phyloP scores from a whole-genome alignment of 805 yeast species.

The Candida qinlingensis region DNA sequence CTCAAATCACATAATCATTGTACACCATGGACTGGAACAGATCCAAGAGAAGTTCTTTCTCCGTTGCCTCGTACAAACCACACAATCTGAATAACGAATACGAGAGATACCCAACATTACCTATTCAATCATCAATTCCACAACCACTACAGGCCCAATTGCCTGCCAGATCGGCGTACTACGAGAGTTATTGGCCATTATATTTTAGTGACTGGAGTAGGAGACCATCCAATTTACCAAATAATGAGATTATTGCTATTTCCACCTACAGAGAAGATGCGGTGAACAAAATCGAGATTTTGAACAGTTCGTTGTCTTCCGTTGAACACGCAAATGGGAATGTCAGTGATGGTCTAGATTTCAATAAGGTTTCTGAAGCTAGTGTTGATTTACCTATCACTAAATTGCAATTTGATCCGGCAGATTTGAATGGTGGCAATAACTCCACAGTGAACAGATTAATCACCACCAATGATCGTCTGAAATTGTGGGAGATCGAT shows the following conservation, averaged over 20 bases:
- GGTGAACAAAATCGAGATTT: slow-evolving; percentile 56
- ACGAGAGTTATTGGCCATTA: slow-evolving; percentile 45
- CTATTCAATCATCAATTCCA: slow-evolving; percentile 6
- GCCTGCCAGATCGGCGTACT: slow-evolving; percentile 35
- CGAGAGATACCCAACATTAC: slow-evolving; percentile 11
- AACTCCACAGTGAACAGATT: slow-evolving; percentile 35
- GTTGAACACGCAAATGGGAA: slow-evolving; percentile 24
- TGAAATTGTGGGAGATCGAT: slow-evolving; percentile 57
- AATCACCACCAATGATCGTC: slow-evolving; percentile 67
- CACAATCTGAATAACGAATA: slow-evolving; percentile 8
- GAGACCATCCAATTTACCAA: slow-evolving; percentile 23
- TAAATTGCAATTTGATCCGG: slow-evolving; percentile 66
- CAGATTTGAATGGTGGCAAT: background rate
- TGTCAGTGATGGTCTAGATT: slow-evolving; percentile 32
- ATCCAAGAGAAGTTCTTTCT: slow-evolving; percentile 24
- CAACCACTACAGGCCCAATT: slow-evolving; percentile 14
- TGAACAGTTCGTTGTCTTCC: slow-evolving; percentile 29
- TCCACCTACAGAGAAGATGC: slow-evolving; percentile 78
- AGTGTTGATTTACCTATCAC: slow-evolving; percentile 66
- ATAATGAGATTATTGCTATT: slow-evolving; percentile 51
- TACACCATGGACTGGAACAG: slow-evolving; percentile 21
- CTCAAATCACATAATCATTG: background rate
- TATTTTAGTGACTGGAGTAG: slow-evolving; percentile 49
- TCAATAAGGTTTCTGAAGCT: slow-evolving; percentile 45
- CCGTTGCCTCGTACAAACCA: slow-evolving; percentile 21